Evolutionary conservation across 2,329 filamentous ascomycete genomes (phyloP).

Genomic region (Aspergillus viridinutans): DNA sequence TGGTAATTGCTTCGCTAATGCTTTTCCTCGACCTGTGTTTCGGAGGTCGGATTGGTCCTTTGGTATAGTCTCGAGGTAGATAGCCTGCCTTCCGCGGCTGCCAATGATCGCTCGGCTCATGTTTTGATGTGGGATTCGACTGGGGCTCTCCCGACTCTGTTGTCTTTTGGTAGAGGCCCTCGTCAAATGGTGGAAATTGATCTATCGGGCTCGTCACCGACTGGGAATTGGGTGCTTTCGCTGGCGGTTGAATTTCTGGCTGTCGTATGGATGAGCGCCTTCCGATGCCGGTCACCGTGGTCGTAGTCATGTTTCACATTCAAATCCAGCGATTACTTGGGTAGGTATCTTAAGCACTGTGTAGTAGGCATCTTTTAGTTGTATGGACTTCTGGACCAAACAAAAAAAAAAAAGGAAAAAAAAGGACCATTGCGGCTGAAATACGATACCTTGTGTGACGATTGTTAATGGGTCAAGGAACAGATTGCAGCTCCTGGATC

Average conservation of each 20-base stretch:
- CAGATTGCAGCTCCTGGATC: not conserved
- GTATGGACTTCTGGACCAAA: not conserved
- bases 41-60: conserved; percentile 27
- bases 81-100: conserved; percentile 54
- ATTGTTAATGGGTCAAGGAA: not conserved
- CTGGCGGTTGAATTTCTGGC: conserved; percentile 30
- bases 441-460: not conserved
- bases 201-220: conserved; percentile 35
- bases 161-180: conserved; percentile 30
- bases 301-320: conserved; percentile 35
- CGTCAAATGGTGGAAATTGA: conserved; percentile 42
- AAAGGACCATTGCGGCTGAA: not conserved
- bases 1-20: conserved; percentile 80
- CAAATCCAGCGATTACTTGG: not conserved
- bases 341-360: not conserved
- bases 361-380: not conserved
- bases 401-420: not conserved
- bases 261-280: conserved; percentile 38
- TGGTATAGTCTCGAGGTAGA: conserved; percentile 41
- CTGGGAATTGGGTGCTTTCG: conserved; percentile 25
- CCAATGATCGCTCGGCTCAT: conserved; percentile 53
- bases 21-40: conserved; percentile 76
- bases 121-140: conserved; percentile 25
- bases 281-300: conserved; percentile 37
- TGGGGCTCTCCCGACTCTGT: conserved; percentile 22